phyloP scores from a whole-genome alignment of 176 grass and related monocot species.

The Stipa capillata region DNA sequence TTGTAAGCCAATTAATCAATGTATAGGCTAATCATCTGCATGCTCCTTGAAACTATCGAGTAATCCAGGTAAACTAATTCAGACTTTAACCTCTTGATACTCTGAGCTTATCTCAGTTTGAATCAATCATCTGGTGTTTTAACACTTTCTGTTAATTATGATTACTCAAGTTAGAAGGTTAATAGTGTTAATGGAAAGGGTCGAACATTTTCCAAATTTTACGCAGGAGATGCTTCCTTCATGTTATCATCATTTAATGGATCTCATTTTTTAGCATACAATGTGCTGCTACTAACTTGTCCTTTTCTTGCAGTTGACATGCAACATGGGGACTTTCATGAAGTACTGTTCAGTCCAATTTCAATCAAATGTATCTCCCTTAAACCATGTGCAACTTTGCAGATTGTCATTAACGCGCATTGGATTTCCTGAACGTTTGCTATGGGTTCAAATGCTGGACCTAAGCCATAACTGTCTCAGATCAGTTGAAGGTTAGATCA shows the following conservation, averaged over 20 bases:
- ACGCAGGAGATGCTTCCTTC: background rate
- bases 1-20: background rate
- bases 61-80: background rate
- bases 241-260: background rate
- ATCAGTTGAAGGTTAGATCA: constrained; percentile 58
- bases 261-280: background rate
- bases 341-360: constrained; percentile 52
- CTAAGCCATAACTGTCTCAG: constrained; percentile 82
- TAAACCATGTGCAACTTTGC: constrained; percentile 43
- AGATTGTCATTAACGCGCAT: constrained; percentile 56
- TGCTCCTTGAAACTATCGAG: background rate
- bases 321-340: constrained; percentile 43
- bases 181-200: background rate
- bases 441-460: constrained; percentile 90
- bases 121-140: background rate
- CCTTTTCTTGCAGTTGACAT: constrained; percentile 61
- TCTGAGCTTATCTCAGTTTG: background rate
- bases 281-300: constrained; percentile 6
- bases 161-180: background rate
- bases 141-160: background rate
- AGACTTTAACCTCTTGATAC: background rate
- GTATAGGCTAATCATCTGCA: background rate
- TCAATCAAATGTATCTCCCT: constrained; percentile 26
- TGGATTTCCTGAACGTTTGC: constrained; percentile 57
- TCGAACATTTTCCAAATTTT: background rate